Evolutionary conservation across 2,329 filamentous ascomycete genomes (phyloP).

Genomic region (Cryoendolithus antarcticus): DNA sequence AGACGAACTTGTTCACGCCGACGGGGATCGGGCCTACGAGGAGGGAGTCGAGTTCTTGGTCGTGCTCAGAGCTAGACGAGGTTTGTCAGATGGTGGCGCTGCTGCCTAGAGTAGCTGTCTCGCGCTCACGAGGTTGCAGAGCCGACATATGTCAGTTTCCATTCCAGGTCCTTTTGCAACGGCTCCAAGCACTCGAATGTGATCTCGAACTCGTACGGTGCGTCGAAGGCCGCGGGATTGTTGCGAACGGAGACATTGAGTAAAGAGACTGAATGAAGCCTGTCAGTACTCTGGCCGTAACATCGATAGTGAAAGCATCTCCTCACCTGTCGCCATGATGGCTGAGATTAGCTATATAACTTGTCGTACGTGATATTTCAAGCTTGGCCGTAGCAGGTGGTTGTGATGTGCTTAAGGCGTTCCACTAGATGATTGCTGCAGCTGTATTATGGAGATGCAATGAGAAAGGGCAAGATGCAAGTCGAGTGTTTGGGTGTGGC

Average conservation of each 20-base stretch:
- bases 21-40: constrained; percentile 93
- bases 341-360: no score
- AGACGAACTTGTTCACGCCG: constrained; percentile 97
- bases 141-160: constrained; percentile 98
- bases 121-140: constrained; percentile 92
- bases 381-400: no score
- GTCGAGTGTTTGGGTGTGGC: no score
- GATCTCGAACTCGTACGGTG: constrained; percentile 94
- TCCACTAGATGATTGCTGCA: no score
- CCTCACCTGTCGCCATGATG: no score
- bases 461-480: no score
- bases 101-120: constrained; percentile 72
- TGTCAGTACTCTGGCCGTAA: neutral
- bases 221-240: constrained; percentile 89
- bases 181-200: constrained; percentile 96
- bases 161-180: constrained; percentile 94
- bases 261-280: constrained; percentile 73
- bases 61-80: constrained; percentile 67
- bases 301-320: no score
- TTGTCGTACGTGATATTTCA: no score
- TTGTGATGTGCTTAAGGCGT: no score
- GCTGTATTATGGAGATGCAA: no score
- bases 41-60: constrained; percentile 94
- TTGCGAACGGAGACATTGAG: constrained; percentile 92
- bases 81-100: neutral